phyloP scores from a whole-genome alignment of 2,329 filamentous ascomycete genomes.

The Neonectria magnoliae region DNA sequence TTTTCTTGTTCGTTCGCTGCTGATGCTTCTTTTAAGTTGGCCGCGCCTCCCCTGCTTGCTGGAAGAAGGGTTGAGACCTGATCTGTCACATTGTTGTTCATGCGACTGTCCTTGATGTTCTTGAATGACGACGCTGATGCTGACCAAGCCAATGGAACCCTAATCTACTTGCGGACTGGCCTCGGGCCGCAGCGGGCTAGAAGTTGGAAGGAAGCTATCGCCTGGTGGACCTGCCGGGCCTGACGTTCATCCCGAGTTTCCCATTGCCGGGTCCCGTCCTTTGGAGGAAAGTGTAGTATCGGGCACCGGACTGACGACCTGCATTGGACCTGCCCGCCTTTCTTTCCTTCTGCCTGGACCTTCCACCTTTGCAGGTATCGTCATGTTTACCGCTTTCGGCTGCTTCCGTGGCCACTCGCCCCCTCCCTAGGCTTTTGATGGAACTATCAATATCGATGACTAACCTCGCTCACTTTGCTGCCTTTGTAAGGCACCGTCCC shows the following conservation, averaged over 20 bases:
- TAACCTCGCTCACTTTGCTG: neutral
- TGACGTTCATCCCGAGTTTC: neutral
- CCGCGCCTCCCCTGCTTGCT: constrained; percentile 12
- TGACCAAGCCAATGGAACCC: no score
- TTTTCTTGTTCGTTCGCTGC: constrained; percentile 12
- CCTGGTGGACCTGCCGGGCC: neutral
- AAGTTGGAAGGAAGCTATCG: constrained; percentile 3
- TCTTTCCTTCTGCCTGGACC: neutral
- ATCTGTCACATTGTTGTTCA: constrained; percentile 6
- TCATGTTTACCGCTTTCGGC: neutral
- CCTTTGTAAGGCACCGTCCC: neutral
- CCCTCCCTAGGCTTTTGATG: neutral
- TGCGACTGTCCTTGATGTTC: neutral
- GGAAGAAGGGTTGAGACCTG: constrained; percentile 5
- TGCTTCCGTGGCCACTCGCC: neutral
- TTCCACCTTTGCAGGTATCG: neutral
- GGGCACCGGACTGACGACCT: no score
- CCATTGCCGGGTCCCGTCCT: neutral
- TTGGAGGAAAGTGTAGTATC: neutral
- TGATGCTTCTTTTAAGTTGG: constrained; percentile 3
- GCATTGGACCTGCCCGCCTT: neutral
- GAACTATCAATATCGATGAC: neutral
- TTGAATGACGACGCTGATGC: constrained; percentile 1
- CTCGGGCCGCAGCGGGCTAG: constrained; percentile 4
- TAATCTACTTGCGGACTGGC: constrained; percentile 4